Evolutionary conservation across 768 basidiomycete genomes (phyloP).

Genomic region (Sarcomyxa edulis): DNA sequence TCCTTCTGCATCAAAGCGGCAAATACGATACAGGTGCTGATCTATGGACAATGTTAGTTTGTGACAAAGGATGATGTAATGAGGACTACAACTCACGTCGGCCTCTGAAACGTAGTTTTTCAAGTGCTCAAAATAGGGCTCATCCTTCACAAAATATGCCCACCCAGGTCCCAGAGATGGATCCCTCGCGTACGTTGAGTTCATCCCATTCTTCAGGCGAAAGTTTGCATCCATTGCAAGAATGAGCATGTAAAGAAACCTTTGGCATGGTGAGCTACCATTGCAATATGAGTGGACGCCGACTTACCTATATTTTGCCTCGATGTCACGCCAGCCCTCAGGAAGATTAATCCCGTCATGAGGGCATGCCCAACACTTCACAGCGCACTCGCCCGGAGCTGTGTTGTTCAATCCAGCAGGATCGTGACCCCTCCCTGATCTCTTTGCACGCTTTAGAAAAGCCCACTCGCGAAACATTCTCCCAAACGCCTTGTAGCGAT

Average conservation of each 20-base stretch:
- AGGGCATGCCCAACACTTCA: constrained; percentile 7
- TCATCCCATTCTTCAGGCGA: constrained; percentile 10
- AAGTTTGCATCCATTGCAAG: constrained; percentile 15
- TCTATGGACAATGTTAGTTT: not conserved
- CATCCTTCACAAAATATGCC: constrained; percentile 14
- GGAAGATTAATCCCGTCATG: constrained; percentile 9
- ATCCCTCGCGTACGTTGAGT: constrained; percentile 13
- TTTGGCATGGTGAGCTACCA: not conserved
- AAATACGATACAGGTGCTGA: constrained; percentile 1
- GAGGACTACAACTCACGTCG: not conserved
- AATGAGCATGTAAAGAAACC: constrained; percentile 11
- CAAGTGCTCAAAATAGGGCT: constrained; percentile 9
- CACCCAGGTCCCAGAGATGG: constrained; percentile 13
- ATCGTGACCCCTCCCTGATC: constrained; percentile 6
- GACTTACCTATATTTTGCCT: constrained; percentile 6
- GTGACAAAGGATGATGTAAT: not conserved
- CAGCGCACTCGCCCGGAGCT: not conserved
- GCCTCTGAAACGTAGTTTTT: constrained; percentile 2
- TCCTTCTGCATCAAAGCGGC: constrained; percentile 6
- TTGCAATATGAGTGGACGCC: not conserved
- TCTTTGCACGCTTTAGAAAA: not conserved
- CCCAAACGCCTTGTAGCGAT: not conserved
- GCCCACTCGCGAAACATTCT: not conserved
- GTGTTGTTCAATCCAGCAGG: constrained; percentile 3
- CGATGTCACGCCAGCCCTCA: constrained; percentile 10